Base-by-base conservation (phyloP, 2,329 filamentous ascomycete species). In the Teratosphaeria destructans region DNA sequence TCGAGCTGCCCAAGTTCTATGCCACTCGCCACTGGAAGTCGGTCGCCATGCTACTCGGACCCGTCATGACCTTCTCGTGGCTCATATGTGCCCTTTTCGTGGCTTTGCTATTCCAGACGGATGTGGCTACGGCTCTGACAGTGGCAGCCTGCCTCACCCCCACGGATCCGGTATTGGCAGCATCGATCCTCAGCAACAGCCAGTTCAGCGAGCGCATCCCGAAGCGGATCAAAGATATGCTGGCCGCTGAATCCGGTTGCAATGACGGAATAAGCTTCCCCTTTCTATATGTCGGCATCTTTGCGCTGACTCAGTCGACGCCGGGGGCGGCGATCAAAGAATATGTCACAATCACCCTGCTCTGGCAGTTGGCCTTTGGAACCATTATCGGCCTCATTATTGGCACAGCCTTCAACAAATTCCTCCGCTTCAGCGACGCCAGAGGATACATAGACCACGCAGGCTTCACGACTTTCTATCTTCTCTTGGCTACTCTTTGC, bases 211-310 rank as follows among this genome's bases (percentile, higher is more conserved):
- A 72, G 1, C 67, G 81, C 14, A 76, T 83, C 0, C 81, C 81
- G 0, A 77, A 75, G 60, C 73, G 81, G 4, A 68, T 83, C 52
- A 77, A 77, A 52, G 73, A 82, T 64, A 69, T 83, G 55, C 72
- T 83, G 10, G 75, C 76, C 19, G 80, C 81, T 0, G 81, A 84
- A 63, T 79, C 76, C 52, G 81, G 79, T 1, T 82, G 79, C 65
- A 83, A 83, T 60, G 81, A 84, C 62, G 81, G 79, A 8, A 72
- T 81, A 5, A 79, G 78, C 0, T 83, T 83, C 61, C 81, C 81
- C 0, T 83, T 83, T 65, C 69, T 83, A 1, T 83, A 81, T 64
- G 68, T 80, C n/a, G 80, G 79, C 0, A 65, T 83, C 0, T 76
- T 74, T 55, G 69, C 77, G 23, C 66, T 81, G 6, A 76, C 75